phyloP scores from a whole-genome alignment of 768 basidiomycete genomes.

The Lentinula boryana region DNA sequence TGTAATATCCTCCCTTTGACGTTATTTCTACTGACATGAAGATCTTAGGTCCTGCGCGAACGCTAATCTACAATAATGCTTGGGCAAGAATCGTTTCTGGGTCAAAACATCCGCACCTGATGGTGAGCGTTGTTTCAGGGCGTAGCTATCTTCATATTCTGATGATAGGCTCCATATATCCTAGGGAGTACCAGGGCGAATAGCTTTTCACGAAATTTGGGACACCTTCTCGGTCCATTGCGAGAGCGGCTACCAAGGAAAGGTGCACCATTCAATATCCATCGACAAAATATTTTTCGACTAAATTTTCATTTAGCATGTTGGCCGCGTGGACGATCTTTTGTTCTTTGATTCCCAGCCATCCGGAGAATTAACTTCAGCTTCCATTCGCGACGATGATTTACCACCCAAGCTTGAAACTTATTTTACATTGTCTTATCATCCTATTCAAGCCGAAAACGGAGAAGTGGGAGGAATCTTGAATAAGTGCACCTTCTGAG shows the following conservation, averaged over 20 bases:
- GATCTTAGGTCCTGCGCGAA: background rate
- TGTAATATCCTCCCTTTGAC: background rate
- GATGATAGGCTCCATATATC: background rate
- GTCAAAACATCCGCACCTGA: background rate
- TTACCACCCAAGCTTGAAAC: background rate
- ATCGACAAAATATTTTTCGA: background rate
- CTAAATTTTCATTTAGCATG: background rate
- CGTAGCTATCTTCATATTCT: background rate
- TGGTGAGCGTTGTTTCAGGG: background rate
- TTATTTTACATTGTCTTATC: constrained; percentile 8
- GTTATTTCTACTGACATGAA: background rate
- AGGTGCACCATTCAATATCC: background rate
- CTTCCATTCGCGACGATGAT: background rate
- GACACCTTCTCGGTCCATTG: constrained; percentile 5
- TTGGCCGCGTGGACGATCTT: constrained; percentile 3
- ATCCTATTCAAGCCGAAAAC: constrained; percentile 4
- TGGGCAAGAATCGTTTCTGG: background rate
- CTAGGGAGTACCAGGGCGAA: constrained; percentile 1
- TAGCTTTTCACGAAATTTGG: constrained; percentile 9
- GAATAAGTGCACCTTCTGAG: background rate
- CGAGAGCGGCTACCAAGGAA: constrained; percentile 1
- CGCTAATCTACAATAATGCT: constrained; percentile 3
- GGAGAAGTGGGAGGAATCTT: constrained; percentile 4
- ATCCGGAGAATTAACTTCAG: background rate
- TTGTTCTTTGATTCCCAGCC: constrained; percentile 4